Conservation (phyloP, 1,284 basidiomycete species). For the Mrakiaceae sp. region DNA sequence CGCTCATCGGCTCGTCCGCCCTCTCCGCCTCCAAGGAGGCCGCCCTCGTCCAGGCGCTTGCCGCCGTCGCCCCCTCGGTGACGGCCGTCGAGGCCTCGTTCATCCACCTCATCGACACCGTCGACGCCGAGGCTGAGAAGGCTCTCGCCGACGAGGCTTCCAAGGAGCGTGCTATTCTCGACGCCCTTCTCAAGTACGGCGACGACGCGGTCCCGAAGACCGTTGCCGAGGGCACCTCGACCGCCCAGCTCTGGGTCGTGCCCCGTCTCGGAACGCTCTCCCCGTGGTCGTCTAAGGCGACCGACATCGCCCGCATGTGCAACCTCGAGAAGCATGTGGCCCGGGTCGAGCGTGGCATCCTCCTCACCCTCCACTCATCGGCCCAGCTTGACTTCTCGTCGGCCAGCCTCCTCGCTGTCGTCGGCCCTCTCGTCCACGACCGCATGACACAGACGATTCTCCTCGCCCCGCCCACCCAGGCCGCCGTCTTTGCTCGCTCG, state of each 20-base stretch:
- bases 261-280: constrained; percentile 73
- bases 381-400: constrained; percentile 27
- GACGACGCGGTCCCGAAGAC: constrained; percentile 36
- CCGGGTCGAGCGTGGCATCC: constrained; percentile 73
- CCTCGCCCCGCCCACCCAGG: constrained; percentile 47
- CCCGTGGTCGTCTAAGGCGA: constrained; percentile 96
- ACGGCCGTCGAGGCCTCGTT: constrained; percentile 68
- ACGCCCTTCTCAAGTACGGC: constrained; percentile 75
- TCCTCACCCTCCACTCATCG: constrained; percentile 53
- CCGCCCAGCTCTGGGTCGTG: constrained; percentile 55
- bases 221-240: constrained; percentile 30
- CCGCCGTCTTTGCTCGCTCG: constrained; percentile 59
- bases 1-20: constrained; percentile 57
- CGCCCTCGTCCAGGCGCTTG: constrained; percentile 54
- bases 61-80: constrained; percentile 45
- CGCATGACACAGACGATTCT: constrained; percentile 85
- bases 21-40: constrained; percentile 58
- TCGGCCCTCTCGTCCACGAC: constrained; percentile 52
- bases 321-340: constrained; percentile 58
- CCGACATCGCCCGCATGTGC: constrained; percentile 85
- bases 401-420: constrained; percentile 9
- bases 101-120: constrained; percentile 70
- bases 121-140: constrained; percentile 40
- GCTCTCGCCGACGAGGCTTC: constrained; percentile 44
- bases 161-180: constrained; percentile 46